Evolutionary conservation across 1,139 yeast genomes (phyloP), one percentile per base, ranked within the genome.

Genomic region (Taphrina deformans): DNA sequence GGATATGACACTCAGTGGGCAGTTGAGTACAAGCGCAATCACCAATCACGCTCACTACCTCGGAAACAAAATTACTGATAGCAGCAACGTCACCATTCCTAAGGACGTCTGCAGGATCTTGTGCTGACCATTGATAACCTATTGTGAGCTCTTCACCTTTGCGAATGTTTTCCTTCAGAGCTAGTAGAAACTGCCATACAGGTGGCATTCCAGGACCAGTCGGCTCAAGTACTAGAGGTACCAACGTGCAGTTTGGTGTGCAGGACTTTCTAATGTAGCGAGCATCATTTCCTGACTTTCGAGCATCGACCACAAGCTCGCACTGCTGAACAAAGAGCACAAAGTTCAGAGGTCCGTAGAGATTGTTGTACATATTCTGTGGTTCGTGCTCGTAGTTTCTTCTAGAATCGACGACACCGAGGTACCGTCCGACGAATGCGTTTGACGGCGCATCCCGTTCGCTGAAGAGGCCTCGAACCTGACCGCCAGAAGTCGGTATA

Each of bases 271-370:
- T 79, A 29, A 90, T 79, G 73, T 88, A 92, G 65, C 96, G 77
- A 0, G 91, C 80, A 55, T 83, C 82, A 70, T 89, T 89, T 0
- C 98, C 98, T 23, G 85, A 83, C 62, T 84, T 82, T 67, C 98
- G 80, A 38, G 95, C 85, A 75, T 92, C 97, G 27, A 92, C 78
- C 1, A 83, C 87, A 14, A 93, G 71, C 0, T 88, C 87, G 63
- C 82, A 64, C 0, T 70, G 71, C 23, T 85, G 79, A 74, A 82
- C 78, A 72, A 82, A 76, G 71, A 86, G 75, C 0, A 89, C 96
- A 65, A 85, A 85, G 1, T 95, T 93, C 72, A 91, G 91, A 12
- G 96, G 86, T 18, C 90, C 85, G 0, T 97, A 97, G 83, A 91
- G 84, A n/a, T 82, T 75, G 68, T 85, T 76, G 74, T 90, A 92